Conservation (phyloP, 495 filamentous ascomycete species). For the Penicillium arizonense region DNA sequence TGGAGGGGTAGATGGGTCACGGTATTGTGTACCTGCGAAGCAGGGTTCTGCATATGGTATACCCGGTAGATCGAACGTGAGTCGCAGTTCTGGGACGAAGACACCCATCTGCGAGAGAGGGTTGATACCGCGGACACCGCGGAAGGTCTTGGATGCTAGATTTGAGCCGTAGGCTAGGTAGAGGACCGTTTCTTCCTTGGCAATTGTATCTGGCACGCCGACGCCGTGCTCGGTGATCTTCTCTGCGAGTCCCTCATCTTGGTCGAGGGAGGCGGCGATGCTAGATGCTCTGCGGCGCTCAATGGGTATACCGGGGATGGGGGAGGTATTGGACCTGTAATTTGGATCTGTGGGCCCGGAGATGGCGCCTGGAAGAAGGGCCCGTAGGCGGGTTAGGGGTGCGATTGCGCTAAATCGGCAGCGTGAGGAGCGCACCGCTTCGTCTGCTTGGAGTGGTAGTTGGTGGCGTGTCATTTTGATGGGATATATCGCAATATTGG, state of each 20-base stretch:
- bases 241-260: conserved; percentile 24
- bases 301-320: conserved; percentile 17
- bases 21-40: conserved; percentile 76
- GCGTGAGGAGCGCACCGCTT: conserved; percentile 3
- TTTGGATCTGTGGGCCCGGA: not conserved
- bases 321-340: not conserved
- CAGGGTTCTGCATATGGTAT: conserved; percentile 88
- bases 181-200: conserved; percentile 57
- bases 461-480: conserved; percentile 5
- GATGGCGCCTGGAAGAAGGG: conserved; percentile 3
- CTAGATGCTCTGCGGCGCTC: conserved; percentile 20
- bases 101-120: conserved; percentile 79
- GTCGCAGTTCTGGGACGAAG: conserved; percentile 67
- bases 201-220: not conserved
- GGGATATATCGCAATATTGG: conserved; percentile 2
- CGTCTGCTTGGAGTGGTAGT: not conserved
- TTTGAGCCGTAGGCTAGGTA: conserved; percentile 98
- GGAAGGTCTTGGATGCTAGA: conserved; percentile 72
- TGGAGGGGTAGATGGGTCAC: conserved; percentile 36
- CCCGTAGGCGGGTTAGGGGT: conserved; percentile 13
- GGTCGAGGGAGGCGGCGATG: conserved; percentile 19
- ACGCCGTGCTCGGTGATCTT: conserved; percentile 18
- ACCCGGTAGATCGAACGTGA: conserved; percentile 84
- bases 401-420: conserved; percentile 20
- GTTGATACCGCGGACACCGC: conserved; percentile 68